Base-by-base conservation (phyloP, 108 stramenopile species). In the Cyclotella atomus region DNA sequence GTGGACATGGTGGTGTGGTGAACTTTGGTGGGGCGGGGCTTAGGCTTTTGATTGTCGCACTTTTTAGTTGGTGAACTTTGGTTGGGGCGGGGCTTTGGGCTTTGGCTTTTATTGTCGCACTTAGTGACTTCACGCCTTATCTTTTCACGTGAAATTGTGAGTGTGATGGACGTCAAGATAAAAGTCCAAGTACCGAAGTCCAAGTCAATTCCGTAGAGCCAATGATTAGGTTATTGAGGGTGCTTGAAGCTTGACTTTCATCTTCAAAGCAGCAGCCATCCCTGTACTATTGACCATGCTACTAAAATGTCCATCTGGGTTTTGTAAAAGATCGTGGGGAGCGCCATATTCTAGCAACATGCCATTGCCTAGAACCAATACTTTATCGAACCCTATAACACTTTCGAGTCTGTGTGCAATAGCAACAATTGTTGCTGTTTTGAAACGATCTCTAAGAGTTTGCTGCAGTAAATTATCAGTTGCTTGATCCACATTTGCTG, bases 331-430 rank as follows among this genome's bases (percentile, higher is more conserved):
- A 36, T 84, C 81, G 7, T 75, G 75, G 10, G 99, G 99, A 17
- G 77, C 50, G 30, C 91, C 99, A 38, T 81, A 92, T 73, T 99
- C 99, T 2, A 95, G 65, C 17, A 98, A 79, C 23, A 81, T 20
- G 3, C 97, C 99, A 23, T 83, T 70, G 19, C 93, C 92, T 59
- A 99, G 73, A 15, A 98, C 99, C 10, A 96, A 60, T 24, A 99
- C 87, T 28, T 77, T 76, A 83, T 99, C 96, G 72, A 88, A 84
- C 30, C 96, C 89, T 45, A 96, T 90, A 34, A 99, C 80, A 20
- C 96, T 97, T 56, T 98, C 87, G 36, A 99, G 65, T 15, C 97
- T 84, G 80, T 99, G 98, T 7, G 98, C 98, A 23, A 99, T 92
- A 24, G 95, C 83, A 25, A 99, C 73, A 6, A 98, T 86, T 8